Percentiles rank a stretch among this genome's conserved stretches.
phyloP scores from a whole-genome alignment of 352 stramenopile genomes.

The Phytophthora pini region DNA sequence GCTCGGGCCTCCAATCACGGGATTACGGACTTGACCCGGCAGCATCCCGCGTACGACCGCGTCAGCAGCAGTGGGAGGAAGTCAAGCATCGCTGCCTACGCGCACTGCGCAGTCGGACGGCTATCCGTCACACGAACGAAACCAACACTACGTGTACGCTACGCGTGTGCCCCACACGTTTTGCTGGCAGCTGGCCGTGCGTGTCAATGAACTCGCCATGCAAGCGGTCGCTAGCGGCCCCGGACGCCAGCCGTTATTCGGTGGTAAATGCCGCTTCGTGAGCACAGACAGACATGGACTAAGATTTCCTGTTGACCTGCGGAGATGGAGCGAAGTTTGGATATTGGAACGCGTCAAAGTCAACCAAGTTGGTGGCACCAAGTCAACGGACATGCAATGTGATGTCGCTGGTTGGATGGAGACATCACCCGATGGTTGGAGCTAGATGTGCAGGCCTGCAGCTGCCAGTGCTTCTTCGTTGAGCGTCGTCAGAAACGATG shows the following conservation, averaged over 20 bases:
- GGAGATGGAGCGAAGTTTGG: no score
- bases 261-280: constrained; percentile 26
- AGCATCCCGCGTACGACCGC: background rate
- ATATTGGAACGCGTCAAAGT: no score
- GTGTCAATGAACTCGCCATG: background rate
- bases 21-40: constrained; percentile 1
- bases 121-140: background rate
- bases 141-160: background rate
- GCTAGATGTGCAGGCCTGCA: constrained; percentile 3
- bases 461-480: constrained; percentile 17
- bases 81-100: background rate
- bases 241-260: constrained; percentile 7
- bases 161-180: background rate
- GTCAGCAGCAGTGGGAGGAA: background rate
- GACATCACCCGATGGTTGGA: constrained; percentile 1
- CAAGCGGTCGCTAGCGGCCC: constrained; percentile 1
- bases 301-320: background rate
- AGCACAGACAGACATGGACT: constrained; percentile 8
- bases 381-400: background rate
- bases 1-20: background rate
- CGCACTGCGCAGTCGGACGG: no score
- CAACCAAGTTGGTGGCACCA: no score
- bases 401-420: background rate
- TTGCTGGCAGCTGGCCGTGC: constrained; percentile 1
- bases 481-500: constrained; percentile 29